phyloP scores from a whole-genome alignment of 1,139 yeast species.

The Magnusiomyces ingens region DNA sequence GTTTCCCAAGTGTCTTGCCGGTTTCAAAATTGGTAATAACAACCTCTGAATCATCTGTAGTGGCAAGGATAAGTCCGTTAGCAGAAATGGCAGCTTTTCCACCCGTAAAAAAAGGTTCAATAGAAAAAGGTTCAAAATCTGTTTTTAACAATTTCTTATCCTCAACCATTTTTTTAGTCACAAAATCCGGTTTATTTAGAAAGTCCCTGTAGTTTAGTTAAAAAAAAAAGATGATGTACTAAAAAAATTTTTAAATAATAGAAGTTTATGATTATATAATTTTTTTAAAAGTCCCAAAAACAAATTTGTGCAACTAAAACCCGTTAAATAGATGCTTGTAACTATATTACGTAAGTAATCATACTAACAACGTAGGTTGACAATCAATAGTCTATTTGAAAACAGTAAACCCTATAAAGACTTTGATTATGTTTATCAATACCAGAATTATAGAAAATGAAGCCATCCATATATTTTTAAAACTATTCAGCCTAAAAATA shows the following conservation, averaged over 20 bases:
- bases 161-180: background rate
- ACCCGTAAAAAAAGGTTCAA: slow-evolving; percentile 79
- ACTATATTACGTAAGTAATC: too few relatives aligned
- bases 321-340: too few relatives aligned
- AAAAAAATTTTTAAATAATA: background rate
- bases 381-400: too few relatives aligned
- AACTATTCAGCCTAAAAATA: too few relatives aligned
- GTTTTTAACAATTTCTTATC: slow-evolving; percentile 26
- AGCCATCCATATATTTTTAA: too few relatives aligned
- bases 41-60: slow-evolving; percentile 69
- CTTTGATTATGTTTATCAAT: too few relatives aligned
- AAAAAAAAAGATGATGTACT: background rate
- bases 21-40: slow-evolving; percentile 58
- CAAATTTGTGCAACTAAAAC: too few relatives aligned
- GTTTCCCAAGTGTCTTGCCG: slow-evolving; percentile 50
- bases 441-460: too few relatives aligned
- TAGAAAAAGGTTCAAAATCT: slow-evolving; percentile 40
- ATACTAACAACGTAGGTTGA: too few relatives aligned
- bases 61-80: slow-evolving; percentile 68
- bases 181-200: background rate
- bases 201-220: background rate
- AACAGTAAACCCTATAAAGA: too few relatives aligned
- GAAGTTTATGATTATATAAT: too few relatives aligned
- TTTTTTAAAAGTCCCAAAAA: too few relatives aligned
- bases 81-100: slow-evolving; percentile 66